phyloP scores from a whole-genome alignment of 2,329 filamentous ascomycete species.

The Phyllosticta citribraziliensis region DNA sequence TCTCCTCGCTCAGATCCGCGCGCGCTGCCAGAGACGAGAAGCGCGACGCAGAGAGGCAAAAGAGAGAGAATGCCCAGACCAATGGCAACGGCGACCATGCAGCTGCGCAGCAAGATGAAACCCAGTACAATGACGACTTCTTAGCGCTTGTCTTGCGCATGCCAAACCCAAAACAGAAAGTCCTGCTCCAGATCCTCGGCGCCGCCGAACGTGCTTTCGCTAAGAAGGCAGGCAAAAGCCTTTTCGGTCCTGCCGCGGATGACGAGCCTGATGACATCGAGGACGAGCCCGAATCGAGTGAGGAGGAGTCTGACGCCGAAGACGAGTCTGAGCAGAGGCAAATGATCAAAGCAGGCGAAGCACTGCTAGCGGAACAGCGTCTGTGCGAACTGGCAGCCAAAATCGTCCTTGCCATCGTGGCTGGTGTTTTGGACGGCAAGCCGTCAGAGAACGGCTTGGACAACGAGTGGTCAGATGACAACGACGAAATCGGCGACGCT shows the following conservation, averaged over 20 bases:
- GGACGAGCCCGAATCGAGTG: slow-evolving; percentile 51
- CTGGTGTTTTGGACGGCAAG: slow-evolving; percentile 56
- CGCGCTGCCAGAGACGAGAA: slow-evolving; percentile 21
- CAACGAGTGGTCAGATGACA: background rate
- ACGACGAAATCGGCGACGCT: slow-evolving; percentile 10
- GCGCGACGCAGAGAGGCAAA: background rate
- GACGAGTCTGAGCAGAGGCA: slow-evolving; percentile 26
- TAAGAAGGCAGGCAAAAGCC: slow-evolving; percentile 24
- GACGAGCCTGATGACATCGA: slow-evolving; percentile 62
- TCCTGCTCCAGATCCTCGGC: slow-evolving; percentile 68
- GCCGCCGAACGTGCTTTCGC: slow-evolving; percentile 59
- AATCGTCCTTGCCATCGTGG: slow-evolving; percentile 70
- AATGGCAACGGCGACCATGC: slow-evolving; percentile 14
- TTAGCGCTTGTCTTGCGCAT: slow-evolving; percentile 60
- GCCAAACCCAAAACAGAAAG: slow-evolving; percentile 48
- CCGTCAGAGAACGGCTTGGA: slow-evolving; percentile 10
- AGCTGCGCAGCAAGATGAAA: slow-evolving; percentile 19
- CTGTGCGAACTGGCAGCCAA: slow-evolving; percentile 81
- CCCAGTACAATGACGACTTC: slow-evolving; percentile 45
- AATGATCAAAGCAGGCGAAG: slow-evolving; percentile 29
- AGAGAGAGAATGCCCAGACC: slow-evolving; percentile 13
- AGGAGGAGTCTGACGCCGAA: slow-evolving; percentile 32
- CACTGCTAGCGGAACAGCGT: slow-evolving; percentile 68
- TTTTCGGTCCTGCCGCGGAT: slow-evolving; percentile 39
- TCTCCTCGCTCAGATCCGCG: slow-evolving; percentile 54